phyloP scores from a whole-genome alignment of 2,329 filamentous ascomycete species.

The Colletotrichum sansevieriae region DNA sequence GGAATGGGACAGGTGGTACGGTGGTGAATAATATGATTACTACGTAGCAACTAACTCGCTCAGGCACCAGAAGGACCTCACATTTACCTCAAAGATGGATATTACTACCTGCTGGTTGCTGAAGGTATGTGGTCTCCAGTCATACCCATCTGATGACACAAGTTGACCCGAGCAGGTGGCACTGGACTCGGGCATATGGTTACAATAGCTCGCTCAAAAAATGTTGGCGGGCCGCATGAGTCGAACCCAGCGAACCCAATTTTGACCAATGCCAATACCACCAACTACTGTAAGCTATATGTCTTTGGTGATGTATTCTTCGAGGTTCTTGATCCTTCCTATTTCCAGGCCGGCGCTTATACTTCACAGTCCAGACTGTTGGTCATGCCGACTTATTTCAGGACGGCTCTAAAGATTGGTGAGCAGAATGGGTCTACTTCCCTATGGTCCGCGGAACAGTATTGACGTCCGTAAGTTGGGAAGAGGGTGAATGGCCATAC shows the following conservation, averaged over 20 bases:
- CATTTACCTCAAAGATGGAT: constrained; percentile 63
- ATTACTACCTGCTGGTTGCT: constrained; percentile 66
- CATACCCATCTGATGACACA: too few species aligned
- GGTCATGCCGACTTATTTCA: constrained; percentile 70
- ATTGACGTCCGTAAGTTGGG: constrained; percentile 55
- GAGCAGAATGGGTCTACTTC: constrained; percentile 49
- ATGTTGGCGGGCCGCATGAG: constrained; percentile 60
- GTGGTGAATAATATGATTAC: not conserved
- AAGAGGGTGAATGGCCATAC: constrained; percentile 50
- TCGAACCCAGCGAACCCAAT: constrained; percentile 58
- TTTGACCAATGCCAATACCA: constrained; percentile 59
- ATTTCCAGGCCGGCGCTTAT: not conserved
- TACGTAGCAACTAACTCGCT: not conserved
- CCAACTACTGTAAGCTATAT: constrained; percentile 49
- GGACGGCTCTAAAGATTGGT: constrained; percentile 56
- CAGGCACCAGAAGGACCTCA: constrained; percentile 63
- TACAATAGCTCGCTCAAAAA: constrained; percentile 59
- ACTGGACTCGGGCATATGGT: constrained; percentile 63
- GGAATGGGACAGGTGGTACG: constrained; percentile 30
- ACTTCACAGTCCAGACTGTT: constrained; percentile 58
- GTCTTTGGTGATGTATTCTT: too few species aligned
- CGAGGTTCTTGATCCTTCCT: too few species aligned
- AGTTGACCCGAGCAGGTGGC: constrained; percentile 48
- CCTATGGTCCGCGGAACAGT: constrained; percentile 59
- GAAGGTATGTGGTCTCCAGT: constrained; percentile 51